Conservation (phyloP, 306 rosid genomes). For the Castanospermum australe region DNA sequence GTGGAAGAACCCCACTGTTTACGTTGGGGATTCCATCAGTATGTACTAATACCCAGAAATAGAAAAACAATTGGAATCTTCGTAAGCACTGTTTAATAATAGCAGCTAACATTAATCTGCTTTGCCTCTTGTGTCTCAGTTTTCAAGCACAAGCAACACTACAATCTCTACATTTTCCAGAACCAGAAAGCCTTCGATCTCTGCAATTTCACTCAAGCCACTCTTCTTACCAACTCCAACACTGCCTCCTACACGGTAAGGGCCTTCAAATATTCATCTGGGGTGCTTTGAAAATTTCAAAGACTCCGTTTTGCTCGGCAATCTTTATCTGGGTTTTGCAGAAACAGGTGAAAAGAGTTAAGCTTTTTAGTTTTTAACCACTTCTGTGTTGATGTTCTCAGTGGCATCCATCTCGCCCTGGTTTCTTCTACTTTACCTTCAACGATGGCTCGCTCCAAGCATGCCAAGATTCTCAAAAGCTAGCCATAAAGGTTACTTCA, state of each 20-base stretch:
- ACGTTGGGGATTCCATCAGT: slow-evolving; percentile 83
- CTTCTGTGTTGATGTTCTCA: slow-evolving; percentile 23
- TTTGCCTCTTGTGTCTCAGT: slow-evolving; percentile 42
- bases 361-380: background rate
- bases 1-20: slow-evolving; percentile 78
- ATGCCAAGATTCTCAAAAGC: slow-evolving; percentile 67
- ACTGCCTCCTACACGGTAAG: slow-evolving; percentile 63
- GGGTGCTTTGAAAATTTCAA: background rate
- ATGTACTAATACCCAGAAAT: slow-evolving; percentile 26
- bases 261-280: slow-evolving; percentile 18
- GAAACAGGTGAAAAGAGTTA: background rate
- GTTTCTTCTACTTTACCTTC: slow-evolving; percentile 86
- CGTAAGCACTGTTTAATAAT: background rate
- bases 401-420: slow-evolving; percentile 97
- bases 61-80: slow-evolving; percentile 2
- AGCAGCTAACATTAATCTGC: slow-evolving; percentile 13
- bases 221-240: slow-evolving; percentile 63
- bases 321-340: background rate
- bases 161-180: slow-evolving; percentile 90
- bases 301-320: background rate
- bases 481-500: slow-evolving; percentile 63
- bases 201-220: slow-evolving; percentile 82
- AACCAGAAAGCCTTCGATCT: slow-evolving; percentile 64
- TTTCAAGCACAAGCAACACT: slow-evolving; percentile 74
- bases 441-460: slow-evolving; percentile 55